Base-by-base conservation (phyloP, 176 grass and related monocot genomes). In the Melocanna baccifera region DNA sequence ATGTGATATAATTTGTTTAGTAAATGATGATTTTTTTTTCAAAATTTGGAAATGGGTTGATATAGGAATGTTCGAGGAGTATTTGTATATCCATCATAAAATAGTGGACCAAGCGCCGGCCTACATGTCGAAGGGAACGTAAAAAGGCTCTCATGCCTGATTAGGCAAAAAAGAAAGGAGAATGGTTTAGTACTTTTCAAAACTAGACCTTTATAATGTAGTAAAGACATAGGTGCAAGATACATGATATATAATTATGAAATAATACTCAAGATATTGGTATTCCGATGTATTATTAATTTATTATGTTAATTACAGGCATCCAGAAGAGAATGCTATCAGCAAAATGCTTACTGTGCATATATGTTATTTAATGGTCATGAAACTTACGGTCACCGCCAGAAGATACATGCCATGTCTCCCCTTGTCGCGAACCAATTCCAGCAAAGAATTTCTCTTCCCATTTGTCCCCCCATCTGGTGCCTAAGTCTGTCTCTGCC, bases 391-490 rank as follows among this genome's bases (percentile, higher is more conserved):
- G 91, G 53, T 94, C 93, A 71, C 86, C 65, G 0, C 77, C 43
- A 83, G 91, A 90, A 84, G 91, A 99, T 73, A 87, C 91, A 93
- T 93, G 93, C 96, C 96, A 99, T 79, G 93, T 99, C 91, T 99
- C 96, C 63, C 96, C 96, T 96, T 96, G 96, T 70, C 93, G 88
- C 29, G 96, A 99, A 86, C 93, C 96, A 70, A 99, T 96, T 87
- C 96, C 96, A 4, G 91, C 64, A 89, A 99, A 96, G 77, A 99
- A 99, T 45, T 94, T 96, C 25, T 99, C 96, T 71, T 96, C 96
- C 96, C 96, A 99, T 81, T 99, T 99, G 77, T 99, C 96, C 30
- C 96, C 93, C 96, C 96, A 99, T 92, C 88, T 93, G 43, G 93
- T 99, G 62, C 93, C 91, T 81, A 96, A 77, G 71, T 99, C 80